Conservation (phyloP, 2,329 filamentous ascomycete genomes). For the Fusarium oligoseptatum region DNA sequence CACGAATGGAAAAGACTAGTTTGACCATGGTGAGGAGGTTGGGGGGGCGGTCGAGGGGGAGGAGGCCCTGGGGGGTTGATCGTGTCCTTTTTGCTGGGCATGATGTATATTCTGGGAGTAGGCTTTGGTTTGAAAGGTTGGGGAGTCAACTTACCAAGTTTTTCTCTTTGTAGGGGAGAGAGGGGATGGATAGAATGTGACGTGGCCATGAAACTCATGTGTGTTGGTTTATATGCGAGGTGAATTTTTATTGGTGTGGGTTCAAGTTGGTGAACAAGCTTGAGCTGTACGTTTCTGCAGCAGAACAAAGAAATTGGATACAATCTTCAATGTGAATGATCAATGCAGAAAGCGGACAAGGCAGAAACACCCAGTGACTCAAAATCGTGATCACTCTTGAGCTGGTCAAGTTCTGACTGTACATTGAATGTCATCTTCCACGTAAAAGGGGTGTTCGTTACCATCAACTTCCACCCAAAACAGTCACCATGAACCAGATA, state of each 20-base stretch:
- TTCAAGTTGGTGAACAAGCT: slow-evolving; percentile 3
- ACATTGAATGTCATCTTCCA: background rate
- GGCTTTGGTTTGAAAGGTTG: background rate
- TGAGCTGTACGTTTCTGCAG: background rate
- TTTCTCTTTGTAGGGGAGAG: background rate
- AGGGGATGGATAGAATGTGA: background rate
- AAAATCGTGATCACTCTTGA: background rate
- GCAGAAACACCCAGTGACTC: background rate
- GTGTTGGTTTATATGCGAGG: slow-evolving; percentile 9
- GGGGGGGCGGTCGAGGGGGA: slow-evolving; percentile 20
- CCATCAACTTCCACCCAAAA: background rate
- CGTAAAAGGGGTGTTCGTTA: background rate
- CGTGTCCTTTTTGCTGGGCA: slow-evolving; percentile 2
- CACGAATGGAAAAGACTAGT: slow-evolving; percentile 15
- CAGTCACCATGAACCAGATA: slow-evolving; percentile 2
- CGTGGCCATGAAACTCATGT: background rate
- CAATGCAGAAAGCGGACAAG: background rate
- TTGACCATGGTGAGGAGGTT: slow-evolving; percentile 28
- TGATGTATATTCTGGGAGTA: background rate
- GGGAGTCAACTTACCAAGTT: background rate
- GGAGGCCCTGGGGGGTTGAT: background rate
- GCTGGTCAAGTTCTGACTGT: background rate
- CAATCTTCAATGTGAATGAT: background rate
- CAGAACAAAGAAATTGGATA: slow-evolving; percentile 3
- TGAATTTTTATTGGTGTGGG: background rate